Evolutionary conservation across 2,329 filamentous ascomycete genomes (phyloP), one percentile per base, ranked within the genome.

Genomic region (Botrytis pseudocinerea): DNA sequence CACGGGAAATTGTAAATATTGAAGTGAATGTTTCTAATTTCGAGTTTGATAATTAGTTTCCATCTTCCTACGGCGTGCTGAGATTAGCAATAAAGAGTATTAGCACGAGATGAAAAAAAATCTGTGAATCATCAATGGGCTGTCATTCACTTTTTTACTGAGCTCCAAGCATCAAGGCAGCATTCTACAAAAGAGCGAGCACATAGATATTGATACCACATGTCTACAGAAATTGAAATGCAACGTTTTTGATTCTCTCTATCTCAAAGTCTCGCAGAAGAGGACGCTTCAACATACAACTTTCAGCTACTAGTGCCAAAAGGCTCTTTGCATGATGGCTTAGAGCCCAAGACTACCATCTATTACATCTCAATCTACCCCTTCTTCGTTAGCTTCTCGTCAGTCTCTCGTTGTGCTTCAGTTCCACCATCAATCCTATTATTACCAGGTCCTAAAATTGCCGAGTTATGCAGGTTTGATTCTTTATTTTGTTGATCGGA

Each of bases 91-190:
- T 48, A 6, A 48, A 2, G 20, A 14, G 25, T 35, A 4, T 4
- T 18, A 10, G 9, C 3, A 32, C 12, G 6, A 2, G 12, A 22
- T n/a, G 8, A 2, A 14, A 5, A 5, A 7, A 65, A 0, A 18
- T 7, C 3, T 35, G 63, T 38, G 44, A 65, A 65, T 65, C 10
- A 48, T 2, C 8, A 38, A 65, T 65, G 12, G 12, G 5, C 48
- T 20, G 6, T 20, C n/a, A 9, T 40, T 42, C 38, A 42, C 14
- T 46, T 9, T 9, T 25, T 1, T 59, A 10, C 57, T 1, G 4
- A 38, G 18, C 22, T 4, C 4, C 54, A 32, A 20, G 20, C 20
- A 61, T 38, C 10, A 12, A 61, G 10, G 9, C 25, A 25, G 18
- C 25, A 61, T 61, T 9, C 20, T 54, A 9, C 4, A 2, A 32